phyloP scores from a whole-genome alignment of 371 early-diverging fungal genomes.

The Gilbertella persicaria region DNA sequence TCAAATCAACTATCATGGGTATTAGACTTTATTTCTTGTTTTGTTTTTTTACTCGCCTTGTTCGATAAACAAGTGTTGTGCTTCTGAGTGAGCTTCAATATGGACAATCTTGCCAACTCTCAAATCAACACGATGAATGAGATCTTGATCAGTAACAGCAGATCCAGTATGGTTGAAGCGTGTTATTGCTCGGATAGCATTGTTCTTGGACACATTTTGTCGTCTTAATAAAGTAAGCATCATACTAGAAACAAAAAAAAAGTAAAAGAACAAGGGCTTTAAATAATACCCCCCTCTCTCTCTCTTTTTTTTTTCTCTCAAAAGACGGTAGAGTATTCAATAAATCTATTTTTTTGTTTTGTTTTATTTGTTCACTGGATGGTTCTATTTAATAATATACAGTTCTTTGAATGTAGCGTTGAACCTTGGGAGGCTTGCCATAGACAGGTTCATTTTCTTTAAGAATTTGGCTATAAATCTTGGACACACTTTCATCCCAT shows the following conservation, averaged over 20 bases:
- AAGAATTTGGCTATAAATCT: constrained; percentile 69
- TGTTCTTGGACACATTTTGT: no score
- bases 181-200: no score
- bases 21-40: background rate
- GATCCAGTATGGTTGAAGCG: background rate
- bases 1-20: constrained; percentile 12
- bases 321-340: no score
- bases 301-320: no score
- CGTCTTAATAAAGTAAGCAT: no score
- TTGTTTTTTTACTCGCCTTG: constrained; percentile 39
- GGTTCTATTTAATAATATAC: constrained; percentile 48
- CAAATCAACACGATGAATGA: constrained; percentile 65
- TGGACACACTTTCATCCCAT: constrained; percentile 72
- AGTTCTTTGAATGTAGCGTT: constrained; percentile 54
- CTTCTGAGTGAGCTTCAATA: constrained; percentile 70
- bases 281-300: no score
- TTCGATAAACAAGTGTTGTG: constrained; percentile 77
- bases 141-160: constrained; percentile 39
- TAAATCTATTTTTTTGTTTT: no score
- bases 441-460: constrained; percentile 52
- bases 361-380: no score
- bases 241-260: no score
- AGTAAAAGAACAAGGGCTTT: no score
- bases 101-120: constrained; percentile 74
- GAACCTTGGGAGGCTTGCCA: constrained; percentile 59